Evolutionary conservation across 2,329 filamentous ascomycete genomes (phyloP).

Genomic region (Aureobasidium musti): DNA sequence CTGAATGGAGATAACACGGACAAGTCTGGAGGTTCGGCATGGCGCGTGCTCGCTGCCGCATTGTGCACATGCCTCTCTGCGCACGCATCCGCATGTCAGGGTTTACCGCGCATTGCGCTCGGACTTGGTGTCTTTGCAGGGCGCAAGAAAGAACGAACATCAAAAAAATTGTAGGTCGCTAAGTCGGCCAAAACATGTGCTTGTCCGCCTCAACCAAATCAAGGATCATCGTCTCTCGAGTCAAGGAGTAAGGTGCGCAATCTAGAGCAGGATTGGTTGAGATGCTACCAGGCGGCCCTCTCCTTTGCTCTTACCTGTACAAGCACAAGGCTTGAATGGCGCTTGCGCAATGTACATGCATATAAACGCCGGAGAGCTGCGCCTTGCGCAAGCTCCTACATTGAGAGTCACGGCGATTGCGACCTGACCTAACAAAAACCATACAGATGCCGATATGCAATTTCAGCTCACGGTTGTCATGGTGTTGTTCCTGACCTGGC

Average conservation of each 20-base stretch:
- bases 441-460: neutral
- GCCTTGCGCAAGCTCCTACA: neutral
- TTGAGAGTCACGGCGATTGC: neutral
- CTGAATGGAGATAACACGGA: neutral
- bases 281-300: neutral
- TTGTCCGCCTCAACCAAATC: conserved; percentile 11
- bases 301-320: neutral
- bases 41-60: neutral
- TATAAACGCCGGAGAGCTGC: neutral
- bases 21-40: neutral
- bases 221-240: neutral
- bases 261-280: neutral
- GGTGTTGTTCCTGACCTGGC: neutral
- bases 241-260: neutral
- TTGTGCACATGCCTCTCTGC: conserved; percentile 10
- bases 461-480: neutral
- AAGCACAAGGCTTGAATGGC: neutral
- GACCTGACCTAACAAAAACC: neutral
- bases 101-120: conserved; percentile 20
- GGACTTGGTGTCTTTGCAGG: neutral
- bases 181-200: neutral
- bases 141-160: neutral
- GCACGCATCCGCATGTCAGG: conserved; percentile 4
- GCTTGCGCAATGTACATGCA: conserved; percentile 3
- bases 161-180: neutral